These are phyloP conservation scores for Magnaporthiopsis poae DNA, from an alignment of 2,329 filamentous ascomycete genomes.

Conservation along the genomic window DNA sequence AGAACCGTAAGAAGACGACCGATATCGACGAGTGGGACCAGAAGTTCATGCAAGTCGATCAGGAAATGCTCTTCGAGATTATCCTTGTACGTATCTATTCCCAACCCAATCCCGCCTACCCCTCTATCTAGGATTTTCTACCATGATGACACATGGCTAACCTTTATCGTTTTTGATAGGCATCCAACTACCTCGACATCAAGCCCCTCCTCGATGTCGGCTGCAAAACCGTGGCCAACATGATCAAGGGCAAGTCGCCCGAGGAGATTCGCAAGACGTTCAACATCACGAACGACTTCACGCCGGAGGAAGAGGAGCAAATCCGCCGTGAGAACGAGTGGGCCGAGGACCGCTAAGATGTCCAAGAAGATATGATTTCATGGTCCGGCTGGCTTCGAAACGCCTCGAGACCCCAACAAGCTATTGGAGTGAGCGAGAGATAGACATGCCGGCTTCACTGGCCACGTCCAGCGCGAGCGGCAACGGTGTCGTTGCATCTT, in stretches of 20 bases:
- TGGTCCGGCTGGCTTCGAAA: background rate
- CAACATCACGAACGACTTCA: conserved; percentile 99
- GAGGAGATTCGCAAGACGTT: conserved; percentile 99
- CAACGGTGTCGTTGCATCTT: background rate
- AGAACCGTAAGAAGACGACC: conserved; percentile 94
- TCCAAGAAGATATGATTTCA: background rate
- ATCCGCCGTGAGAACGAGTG: conserved; percentile 86
- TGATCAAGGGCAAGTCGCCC: conserved; percentile 99
- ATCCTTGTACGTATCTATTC: conserved; percentile 60
- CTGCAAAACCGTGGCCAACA: conserved; percentile 99
- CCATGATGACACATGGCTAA: background rate
- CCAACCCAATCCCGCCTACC: background rate
- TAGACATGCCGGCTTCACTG: background rate
- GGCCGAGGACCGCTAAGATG: conserved; percentile 67
- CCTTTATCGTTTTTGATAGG: conserved; percentile 40
- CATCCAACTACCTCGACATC: conserved; percentile 97
- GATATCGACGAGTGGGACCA: conserved; percentile 99
- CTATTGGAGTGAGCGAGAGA: background rate
- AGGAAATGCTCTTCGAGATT: conserved; percentile 99
- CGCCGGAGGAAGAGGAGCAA: conserved; percentile 96
- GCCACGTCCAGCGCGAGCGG: background rate
- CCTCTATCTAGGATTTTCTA: background rate
- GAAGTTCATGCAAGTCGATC: conserved; percentile 99
- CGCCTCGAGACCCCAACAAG: background rate
- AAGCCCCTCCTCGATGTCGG: conserved; percentile 95